These are phyloP conservation scores for Arthrobotrys musiformis DNA, from an alignment of 2,329 filamentous ascomycete genomes.

Conservation along the genomic window DNA sequence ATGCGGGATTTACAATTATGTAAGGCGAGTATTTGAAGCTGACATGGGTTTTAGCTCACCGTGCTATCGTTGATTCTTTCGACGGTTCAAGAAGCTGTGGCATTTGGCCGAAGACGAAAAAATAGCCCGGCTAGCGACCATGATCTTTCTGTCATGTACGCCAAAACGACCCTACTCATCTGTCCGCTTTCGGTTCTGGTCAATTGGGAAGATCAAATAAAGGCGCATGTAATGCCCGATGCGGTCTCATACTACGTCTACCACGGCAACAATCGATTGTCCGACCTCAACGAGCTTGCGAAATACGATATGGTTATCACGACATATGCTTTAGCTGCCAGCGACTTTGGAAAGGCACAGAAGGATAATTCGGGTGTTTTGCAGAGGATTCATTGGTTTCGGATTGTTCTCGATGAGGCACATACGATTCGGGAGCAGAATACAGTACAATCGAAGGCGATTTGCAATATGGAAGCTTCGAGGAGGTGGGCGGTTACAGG, in stretches of 20 bases:
- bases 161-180: conserved; percentile 82
- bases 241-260: conserved; percentile 81
- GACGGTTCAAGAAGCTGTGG: conserved; percentile 71
- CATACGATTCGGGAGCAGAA: conserved; percentile 62
- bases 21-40: conserved; percentile 74
- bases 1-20: not conserved
- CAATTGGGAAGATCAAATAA: conserved; percentile 95
- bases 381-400: conserved; percentile 49
- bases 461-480: conserved; percentile 57
- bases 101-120: conserved; percentile 65
- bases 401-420: conserved; percentile 60
- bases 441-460: conserved; percentile 61
- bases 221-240: conserved; percentile 76
- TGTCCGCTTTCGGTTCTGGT: conserved; percentile 89
- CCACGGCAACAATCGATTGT: conserved; percentile 47
- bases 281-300: conserved; percentile 41
- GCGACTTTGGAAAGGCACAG: conserved; percentile 75
- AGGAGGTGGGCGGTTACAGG: conserved; percentile 64
- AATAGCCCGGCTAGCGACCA: conserved; percentile 59
- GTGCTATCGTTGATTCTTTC: conserved; percentile 78
- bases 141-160: conserved; percentile 70
- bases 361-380: conserved; percentile 63
- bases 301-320: conserved; percentile 61
- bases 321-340: conserved; percentile 60
- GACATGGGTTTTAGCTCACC: conserved; percentile 83